Evolutionary conservation across 306 rosid species (phyloP), one percentile per base, ranked within the genome.

Genomic region (Dalbergia cultrata): DNA sequence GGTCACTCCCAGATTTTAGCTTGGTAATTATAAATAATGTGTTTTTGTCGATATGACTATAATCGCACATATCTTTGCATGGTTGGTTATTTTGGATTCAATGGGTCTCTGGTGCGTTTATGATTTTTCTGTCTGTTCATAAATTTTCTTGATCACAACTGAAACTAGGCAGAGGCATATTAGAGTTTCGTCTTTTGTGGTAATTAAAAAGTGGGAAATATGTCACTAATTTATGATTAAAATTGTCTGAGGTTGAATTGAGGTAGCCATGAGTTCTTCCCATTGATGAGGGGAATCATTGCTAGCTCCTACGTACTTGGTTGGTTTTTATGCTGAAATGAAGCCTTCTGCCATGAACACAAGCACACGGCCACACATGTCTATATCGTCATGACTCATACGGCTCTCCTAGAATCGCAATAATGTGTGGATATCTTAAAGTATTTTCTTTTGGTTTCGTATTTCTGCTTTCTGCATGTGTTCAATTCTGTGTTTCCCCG

Each of bases 41-140:
- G 57, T 26, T 26, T 26, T 26, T 26, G 31, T 26, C 31, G 31
- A 26, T 26, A 0, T 2, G 31, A 26, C 31, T 26, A 26, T 26
- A 26, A 43, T 7, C 9, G 49, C 6, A 52, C 6, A 14, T 52
- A 0, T 18, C 12, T 18, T 18, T 57, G 33, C 6, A 2, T 57
- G 33, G 62, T 57, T 57, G 13, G 62, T 19, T 57, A 57, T 22
- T 59, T 21, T 19, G 34, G 14, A 21, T 52, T 68, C 14, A 52
- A 13, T 52, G 43, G n/a, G 37, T 6, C 14, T 47, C 37, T 68
- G 60, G 13, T 57, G 22, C 11, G 11, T 59, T 58, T 35, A 34
- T 79, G 45, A 18, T 79, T 69, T 79, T 14, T 12, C 19, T 62
- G 60, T 70, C 67, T 12, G 11, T 43, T 5, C 41, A 5, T 37